A percentile compares a stretch with the other conserved stretches of the same genome.
Conservation (phyloP, 768 basidiomycete species). For the Amanita polypyramis region DNA sequence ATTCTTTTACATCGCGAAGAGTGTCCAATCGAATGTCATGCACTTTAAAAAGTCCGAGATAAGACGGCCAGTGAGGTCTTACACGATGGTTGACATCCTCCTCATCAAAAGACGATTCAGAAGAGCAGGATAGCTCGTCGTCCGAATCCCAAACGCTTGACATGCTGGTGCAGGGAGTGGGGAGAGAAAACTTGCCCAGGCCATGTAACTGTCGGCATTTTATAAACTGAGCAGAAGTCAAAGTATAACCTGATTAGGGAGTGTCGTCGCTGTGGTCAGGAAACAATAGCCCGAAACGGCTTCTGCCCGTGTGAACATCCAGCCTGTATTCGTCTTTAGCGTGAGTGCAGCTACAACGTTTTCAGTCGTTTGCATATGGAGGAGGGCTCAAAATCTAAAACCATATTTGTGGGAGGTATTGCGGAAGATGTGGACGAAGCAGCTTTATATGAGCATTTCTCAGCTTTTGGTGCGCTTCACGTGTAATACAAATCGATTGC, state of each 20-base stretch:
- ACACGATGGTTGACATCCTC: slow-evolving; percentile 53
- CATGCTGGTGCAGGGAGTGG: slow-evolving; percentile 11
- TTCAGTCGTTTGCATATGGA: slow-evolving; percentile 38
- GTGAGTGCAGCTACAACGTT: not conserved
- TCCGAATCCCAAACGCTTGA: slow-evolving; percentile 16
- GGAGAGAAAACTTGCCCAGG: too few species aligned
- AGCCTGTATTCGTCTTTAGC: not conserved
- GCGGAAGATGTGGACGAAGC: slow-evolving; percentile 77
- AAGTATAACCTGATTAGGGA: slow-evolving; percentile 9
- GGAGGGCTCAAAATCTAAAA: slow-evolving; percentile 76
- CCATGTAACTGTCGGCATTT: too few species aligned
- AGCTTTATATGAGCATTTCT: slow-evolving; percentile 68
- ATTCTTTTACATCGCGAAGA: slow-evolving; percentile 51
- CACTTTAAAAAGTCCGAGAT: slow-evolving; percentile 32
- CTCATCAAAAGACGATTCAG: slow-evolving; percentile 40
- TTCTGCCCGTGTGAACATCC: slow-evolving; percentile 8
- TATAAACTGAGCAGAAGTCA: not conserved
- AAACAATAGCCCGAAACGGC: slow-evolving; percentile 22
- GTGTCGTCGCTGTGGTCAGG: slow-evolving; percentile 11
- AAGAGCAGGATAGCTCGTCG: slow-evolving; percentile 18
- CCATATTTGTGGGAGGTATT: slow-evolving; percentile 77
- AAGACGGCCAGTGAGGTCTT: slow-evolving; percentile 51
- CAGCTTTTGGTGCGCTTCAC: slow-evolving; percentile 66
- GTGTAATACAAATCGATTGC: slow-evolving; percentile 2
- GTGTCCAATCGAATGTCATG: slow-evolving; percentile 62